Percentiles rank a stretch among this genome's conserved stretches.
Evolutionary conservation across 2,329 filamentous ascomycete genomes (phyloP).

Genomic region (Canariomyces notabilis): DNA sequence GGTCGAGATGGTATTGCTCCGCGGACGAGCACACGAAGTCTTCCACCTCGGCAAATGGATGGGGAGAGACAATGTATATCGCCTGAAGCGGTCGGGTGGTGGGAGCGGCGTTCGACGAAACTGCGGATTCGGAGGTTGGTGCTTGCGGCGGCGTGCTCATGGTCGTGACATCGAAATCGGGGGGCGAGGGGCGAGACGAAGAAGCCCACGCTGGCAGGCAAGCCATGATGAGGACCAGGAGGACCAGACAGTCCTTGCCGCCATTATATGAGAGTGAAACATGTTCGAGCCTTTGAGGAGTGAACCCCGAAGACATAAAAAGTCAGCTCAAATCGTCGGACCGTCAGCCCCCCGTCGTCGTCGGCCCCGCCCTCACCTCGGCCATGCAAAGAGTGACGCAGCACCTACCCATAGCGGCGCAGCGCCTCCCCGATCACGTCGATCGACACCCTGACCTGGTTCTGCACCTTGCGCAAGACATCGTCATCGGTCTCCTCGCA

Average conservation of each 20-base stretch:
- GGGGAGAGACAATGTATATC: constrained; percentile 80
- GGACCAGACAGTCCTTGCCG: constrained; percentile 93
- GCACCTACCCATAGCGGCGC: constrained; percentile 63
- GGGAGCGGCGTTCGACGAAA: constrained; percentile 23
- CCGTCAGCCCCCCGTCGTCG: constrained; percentile 1
- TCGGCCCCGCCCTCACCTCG: constrained; percentile 16
- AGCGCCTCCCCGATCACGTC: constrained; percentile 71
- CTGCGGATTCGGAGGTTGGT: not conserved
- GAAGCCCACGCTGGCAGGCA: constrained; percentile 39
- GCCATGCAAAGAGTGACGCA: constrained; percentile 11
- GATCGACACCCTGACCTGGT: constrained; percentile 68
- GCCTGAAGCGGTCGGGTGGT: constrained; percentile 56
- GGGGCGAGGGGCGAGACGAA: constrained; percentile 20
- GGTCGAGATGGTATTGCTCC: constrained; percentile 65
- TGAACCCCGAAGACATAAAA: constrained; percentile 1
- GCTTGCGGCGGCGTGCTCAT: not conserved
- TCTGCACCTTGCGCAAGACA: constrained; percentile 61
- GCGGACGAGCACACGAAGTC: constrained; percentile 69
- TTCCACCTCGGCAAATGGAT: constrained; percentile 84
- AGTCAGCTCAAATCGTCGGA: constrained; percentile 8
- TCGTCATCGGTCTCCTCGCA: constrained; percentile 51
- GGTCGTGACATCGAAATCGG: constrained; percentile 14
- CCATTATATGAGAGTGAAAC: constrained; percentile 94
- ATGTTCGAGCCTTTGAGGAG: constrained; percentile 57
- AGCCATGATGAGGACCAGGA: constrained; percentile 80